Conservation (phyloP, 73 alveolate genomes). For the Effrenium voratum region DNA sequence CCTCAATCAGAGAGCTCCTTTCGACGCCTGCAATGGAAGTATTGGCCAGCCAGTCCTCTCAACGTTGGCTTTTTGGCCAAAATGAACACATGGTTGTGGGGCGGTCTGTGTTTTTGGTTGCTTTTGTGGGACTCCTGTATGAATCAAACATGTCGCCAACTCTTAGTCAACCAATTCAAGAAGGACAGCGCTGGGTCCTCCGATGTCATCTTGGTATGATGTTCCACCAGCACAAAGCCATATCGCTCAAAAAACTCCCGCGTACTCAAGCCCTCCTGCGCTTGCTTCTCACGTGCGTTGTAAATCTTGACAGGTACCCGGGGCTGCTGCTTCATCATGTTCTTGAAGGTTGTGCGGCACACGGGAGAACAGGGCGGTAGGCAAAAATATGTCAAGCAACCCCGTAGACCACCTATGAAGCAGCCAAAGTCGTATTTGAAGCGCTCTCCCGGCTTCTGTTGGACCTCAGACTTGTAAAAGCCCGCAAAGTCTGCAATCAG, state of each 20-base stretch:
- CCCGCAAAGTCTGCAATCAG: too few species aligned
- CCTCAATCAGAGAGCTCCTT: too few species aligned
- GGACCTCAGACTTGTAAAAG: too few species aligned
- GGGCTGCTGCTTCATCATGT: not conserved
- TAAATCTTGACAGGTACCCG: not conserved
- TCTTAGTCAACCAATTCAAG: too few species aligned
- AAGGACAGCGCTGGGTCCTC: constrained; percentile 22
- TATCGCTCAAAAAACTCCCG: constrained; percentile 28
- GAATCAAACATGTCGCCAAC: too few species aligned
- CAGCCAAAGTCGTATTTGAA: not conserved
- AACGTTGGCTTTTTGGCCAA: too few species aligned
- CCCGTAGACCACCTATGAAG: constrained; percentile 16
- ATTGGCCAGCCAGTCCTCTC: too few species aligned
- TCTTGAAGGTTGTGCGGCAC: constrained; percentile 42
- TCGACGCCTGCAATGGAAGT: too few species aligned
- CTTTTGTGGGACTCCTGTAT: too few species aligned
- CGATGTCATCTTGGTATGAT: constrained; percentile 29
- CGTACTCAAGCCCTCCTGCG: constrained; percentile 31
- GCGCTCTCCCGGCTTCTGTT: not conserved
- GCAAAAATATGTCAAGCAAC: constrained; percentile 39
- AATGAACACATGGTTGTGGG: too few species aligned
- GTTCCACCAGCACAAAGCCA: constrained; percentile 64
- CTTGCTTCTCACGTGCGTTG: constrained; percentile 7
- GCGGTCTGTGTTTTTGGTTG: not conserved
- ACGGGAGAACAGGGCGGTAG: constrained; percentile 30